phyloP scores from a whole-genome alignment of 495 filamentous ascomycete genomes.

The Aspergillus baeticus region DNA sequence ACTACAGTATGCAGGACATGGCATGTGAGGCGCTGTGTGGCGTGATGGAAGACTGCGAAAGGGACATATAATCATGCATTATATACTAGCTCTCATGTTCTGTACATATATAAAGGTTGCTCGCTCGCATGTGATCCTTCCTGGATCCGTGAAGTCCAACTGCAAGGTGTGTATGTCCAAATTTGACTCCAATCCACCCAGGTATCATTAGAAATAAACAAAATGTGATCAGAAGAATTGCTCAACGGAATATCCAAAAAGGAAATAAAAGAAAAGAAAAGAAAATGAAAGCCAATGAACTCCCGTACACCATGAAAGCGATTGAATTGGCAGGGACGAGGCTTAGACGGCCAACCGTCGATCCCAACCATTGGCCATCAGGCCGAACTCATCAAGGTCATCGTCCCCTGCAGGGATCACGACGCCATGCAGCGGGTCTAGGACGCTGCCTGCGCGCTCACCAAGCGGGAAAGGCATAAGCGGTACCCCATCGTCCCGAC shows the following conservation, averaged over 20 bases:
- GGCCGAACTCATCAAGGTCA: slow-evolving; percentile 35
- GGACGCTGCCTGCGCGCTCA: slow-evolving; percentile 22
- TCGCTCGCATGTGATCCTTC: no score
- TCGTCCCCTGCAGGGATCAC: slow-evolving; percentile 41
- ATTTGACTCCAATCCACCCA: slow-evolving; percentile 7
- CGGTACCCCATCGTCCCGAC: slow-evolving; percentile 38
- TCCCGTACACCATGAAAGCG: not conserved
- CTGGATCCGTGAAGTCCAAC: no score
- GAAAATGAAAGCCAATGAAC: no score
- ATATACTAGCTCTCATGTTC: no score
- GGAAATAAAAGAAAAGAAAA: not conserved
- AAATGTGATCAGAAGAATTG: not conserved
- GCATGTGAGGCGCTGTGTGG: no score
- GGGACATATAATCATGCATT: no score
- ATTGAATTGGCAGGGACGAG: not conserved
- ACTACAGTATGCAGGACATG: no score
- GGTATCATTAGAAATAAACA: not conserved
- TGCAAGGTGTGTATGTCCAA: not conserved
- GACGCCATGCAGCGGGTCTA: slow-evolving; percentile 50
- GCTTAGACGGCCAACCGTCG: slow-evolving; percentile 39
- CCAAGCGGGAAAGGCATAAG: slow-evolving; percentile 27
- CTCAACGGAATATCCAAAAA: not conserved
- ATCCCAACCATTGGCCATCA: slow-evolving; percentile 34
- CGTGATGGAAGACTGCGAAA: no score
- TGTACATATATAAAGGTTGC: no score